Evolutionary conservation across 169 alveolate genomes (phyloP), one percentile per base, ranked within the genome.

Genomic region (Besnoitia besnoiti): DNA sequence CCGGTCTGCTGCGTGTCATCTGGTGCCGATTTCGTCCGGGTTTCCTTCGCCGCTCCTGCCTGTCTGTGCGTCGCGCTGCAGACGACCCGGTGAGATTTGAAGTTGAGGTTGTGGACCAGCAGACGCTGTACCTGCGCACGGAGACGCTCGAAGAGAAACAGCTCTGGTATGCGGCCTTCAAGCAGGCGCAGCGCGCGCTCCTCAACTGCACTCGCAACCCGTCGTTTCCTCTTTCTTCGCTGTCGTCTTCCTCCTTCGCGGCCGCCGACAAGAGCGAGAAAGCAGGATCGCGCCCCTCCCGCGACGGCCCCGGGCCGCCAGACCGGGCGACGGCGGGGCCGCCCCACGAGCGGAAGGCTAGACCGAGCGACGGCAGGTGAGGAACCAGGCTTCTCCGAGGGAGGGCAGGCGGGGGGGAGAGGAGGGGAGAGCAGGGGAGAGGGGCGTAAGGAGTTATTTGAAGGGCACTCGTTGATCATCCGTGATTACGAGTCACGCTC

Each of bases 1-100:
- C 59, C 16, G 7, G 7, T 16, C 24, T 19, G 67, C 67, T 55
- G 33, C 24, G 67, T 16, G 67, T 0, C 67, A 8, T 5, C 24
- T n/a, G 30, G 12, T 24, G 35, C 24, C 35, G 21, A 14, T 2
- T 4, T 55, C 61, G n/a, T 77, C 61, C 87, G 1, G 59, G 4
- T 24, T 77, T 77, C 37, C 30, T 39, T 77, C 59, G n/a, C 87
- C n/a, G n/a, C n/a, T n/a, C n/a, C n/a, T n/a, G n/a, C n/a, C 46
- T 30, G 47, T 16, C 39, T 73, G 35, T 62, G 14, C 39, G 33
- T 62, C 79, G 33, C 19, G 5, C 82, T 73, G 39, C 93, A 90
- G 93, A 90, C 51, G 93, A 90, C 84, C 93, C 93, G 7, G 93
- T 90, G 42, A 89, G 93, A 62, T 90, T 90, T 33, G 93, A 90